Evolutionary conservation across 352 stramenopile species (phyloP).

Genomic region (Globisporangium polare): DNA sequence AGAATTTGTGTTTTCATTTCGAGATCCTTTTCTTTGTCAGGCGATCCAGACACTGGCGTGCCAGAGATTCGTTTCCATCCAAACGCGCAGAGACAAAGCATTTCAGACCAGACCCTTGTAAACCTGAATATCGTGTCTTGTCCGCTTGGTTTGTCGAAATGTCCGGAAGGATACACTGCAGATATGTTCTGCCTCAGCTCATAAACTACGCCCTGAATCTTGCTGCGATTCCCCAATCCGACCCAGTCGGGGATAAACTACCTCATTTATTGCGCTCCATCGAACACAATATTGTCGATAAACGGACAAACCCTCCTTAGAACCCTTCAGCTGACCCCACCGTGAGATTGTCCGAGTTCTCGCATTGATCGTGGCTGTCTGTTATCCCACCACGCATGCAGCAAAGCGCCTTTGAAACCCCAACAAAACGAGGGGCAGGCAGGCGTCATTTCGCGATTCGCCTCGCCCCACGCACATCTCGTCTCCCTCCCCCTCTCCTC

Average conservation of each 20-base stretch:
- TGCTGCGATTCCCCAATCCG: no score
- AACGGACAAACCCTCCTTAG: no score
- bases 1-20: no score
- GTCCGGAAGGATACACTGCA: no score
- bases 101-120: neutral
- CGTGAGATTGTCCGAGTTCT: neutral
- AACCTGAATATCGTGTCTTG: neutral
- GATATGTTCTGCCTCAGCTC: no score
- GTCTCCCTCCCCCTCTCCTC: neutral
- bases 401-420: neutral
- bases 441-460: conserved; percentile 20
- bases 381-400: neutral
- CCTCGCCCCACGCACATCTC: conserved; percentile 7
- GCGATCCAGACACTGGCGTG: neutral
- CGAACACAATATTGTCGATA: no score
- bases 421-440: neutral
- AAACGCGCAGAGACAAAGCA: conserved; percentile 3
- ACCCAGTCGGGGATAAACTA: no score
- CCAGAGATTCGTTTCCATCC: conserved; percentile 8
- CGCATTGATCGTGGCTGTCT: neutral
- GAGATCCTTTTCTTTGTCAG: neutral
- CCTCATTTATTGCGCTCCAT: no score
- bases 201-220: no score
- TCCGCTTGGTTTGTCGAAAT: no score
- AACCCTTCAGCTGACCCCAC: no score